Evolutionary conservation across 306 rosid species (phyloP).

Genomic region (Cucurbita argyrosperma): DNA sequence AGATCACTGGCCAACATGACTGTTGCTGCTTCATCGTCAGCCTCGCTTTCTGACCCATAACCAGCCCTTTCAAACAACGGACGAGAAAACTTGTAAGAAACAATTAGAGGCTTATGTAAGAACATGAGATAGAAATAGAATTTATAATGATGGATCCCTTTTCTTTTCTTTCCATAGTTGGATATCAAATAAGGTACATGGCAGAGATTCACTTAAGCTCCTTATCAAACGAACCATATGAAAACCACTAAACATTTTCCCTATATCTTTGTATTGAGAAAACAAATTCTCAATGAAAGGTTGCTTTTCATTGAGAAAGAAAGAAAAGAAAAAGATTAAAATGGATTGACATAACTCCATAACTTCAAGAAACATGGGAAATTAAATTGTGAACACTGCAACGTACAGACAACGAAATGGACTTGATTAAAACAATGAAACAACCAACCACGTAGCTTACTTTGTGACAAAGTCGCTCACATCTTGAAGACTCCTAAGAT

Average conservation of each 20-base stretch:
- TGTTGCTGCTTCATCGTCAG: conserved; percentile 85
- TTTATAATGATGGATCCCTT: neutral
- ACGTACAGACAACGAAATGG: neutral
- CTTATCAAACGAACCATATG: neutral
- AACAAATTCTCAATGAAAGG: neutral
- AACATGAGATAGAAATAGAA: neutral
- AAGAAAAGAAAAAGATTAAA: neutral
- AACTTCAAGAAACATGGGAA: neutral
- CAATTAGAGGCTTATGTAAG: neutral
- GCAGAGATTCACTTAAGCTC: neutral
- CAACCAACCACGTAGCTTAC: conserved; percentile 31
- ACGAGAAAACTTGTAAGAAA: neutral
- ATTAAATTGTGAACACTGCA: neutral
- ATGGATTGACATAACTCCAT: neutral
- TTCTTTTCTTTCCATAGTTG: neutral
- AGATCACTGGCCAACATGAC: conserved; percentile 63
- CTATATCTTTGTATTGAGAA: neutral
- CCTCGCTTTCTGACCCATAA: conserved; percentile 96
- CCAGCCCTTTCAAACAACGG: conserved; percentile 53
- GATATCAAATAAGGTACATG: neutral
- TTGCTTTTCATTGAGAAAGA: neutral
- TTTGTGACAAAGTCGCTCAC: conserved; percentile 92
- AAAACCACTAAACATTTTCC: neutral
- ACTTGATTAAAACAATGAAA: neutral
- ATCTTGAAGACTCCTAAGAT: conserved; percentile 81